A percentile compares a stretch with the other conserved stretches of the same genome.
Conservation (phyloP, 768 basidiomycete genomes). For the Lactifluus pinguis region DNA sequence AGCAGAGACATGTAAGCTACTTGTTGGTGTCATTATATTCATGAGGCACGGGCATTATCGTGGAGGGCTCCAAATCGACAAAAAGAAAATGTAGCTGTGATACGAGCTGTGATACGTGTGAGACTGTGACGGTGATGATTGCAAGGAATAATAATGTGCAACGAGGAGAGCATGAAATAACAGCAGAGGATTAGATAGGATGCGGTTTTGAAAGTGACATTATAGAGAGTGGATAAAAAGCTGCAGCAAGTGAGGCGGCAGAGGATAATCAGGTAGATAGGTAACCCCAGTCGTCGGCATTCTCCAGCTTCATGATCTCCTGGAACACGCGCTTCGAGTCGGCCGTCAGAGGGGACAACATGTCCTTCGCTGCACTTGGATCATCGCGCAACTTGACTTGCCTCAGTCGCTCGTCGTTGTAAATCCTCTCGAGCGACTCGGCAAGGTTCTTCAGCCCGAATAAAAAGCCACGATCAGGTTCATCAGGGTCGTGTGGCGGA, state of each 20-base stretch:
- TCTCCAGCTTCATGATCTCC: constrained; percentile 52
- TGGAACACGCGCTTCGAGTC: constrained; percentile 77
- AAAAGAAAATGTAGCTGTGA: background rate
- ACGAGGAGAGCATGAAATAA: constrained; percentile 8
- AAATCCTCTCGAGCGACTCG: constrained; percentile 69
- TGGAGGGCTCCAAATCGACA: background rate
- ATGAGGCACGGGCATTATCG: constrained; percentile 5
- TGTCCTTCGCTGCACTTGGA: constrained; percentile 34
- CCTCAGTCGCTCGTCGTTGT: constrained; percentile 74
- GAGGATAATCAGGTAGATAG: constrained; percentile 48
- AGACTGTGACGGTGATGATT: background rate
- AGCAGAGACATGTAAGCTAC: constrained; percentile 4
- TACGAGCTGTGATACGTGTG: constrained; percentile 3
- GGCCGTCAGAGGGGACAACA: constrained; percentile 54
- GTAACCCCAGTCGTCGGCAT: constrained; percentile 68
- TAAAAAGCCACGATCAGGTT: constrained; percentile 90
- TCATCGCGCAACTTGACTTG: constrained; percentile 55
- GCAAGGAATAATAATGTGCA: constrained; percentile 5
- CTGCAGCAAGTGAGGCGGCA: background rate
- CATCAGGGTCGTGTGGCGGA: constrained; percentile 82
- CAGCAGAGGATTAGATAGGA: constrained; percentile 7
- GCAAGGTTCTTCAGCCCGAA: constrained; percentile 82
- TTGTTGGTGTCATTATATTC: constrained; percentile 12
- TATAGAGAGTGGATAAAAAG: constrained; percentile 2
- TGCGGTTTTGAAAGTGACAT: background rate